These are phyloP conservation scores for Goffeauzyma gilvescens DNA, from an alignment of 768 basidiomycete genomes.

Conservation along the genomic window DNA sequence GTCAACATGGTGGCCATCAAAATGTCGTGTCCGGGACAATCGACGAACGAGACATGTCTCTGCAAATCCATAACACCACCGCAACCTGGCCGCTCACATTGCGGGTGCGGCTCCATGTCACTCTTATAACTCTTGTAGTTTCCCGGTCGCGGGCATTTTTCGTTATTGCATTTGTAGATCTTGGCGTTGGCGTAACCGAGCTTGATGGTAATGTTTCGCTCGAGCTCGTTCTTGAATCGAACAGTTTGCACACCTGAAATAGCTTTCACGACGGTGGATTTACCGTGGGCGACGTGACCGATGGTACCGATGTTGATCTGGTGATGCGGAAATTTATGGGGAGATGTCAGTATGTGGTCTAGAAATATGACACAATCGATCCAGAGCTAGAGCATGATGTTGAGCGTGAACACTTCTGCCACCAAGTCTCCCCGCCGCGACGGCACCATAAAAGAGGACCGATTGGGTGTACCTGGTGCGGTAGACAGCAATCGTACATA, in stretches of 20 bases:
- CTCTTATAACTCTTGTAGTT: slow-evolving; percentile 86
- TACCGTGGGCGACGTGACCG: slow-evolving; percentile 69
- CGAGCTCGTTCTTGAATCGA: slow-evolving; percentile 96
- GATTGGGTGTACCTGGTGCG: too few species aligned
- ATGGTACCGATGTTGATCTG: slow-evolving; percentile 83
- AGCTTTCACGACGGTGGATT: slow-evolving; percentile 59
- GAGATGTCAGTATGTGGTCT: too few species aligned
- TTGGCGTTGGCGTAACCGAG: slow-evolving; percentile 98
- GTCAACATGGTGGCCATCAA: slow-evolving; percentile 99
- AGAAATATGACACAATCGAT: too few species aligned
- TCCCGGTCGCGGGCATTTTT: slow-evolving; percentile 76
- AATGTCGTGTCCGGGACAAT: slow-evolving; percentile 90
- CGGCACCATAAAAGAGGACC: too few species aligned
- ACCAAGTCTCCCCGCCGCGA: too few species aligned
- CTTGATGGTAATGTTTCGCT: slow-evolving; percentile 98
- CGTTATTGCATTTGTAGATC: slow-evolving; percentile 97
- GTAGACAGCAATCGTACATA: too few species aligned
- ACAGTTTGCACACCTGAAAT: slow-evolving; percentile 98
- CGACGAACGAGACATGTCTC: slow-evolving; percentile 93
- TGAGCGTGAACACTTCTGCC: too few species aligned
- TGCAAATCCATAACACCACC: slow-evolving; percentile 73
- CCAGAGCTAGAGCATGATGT: too few species aligned
- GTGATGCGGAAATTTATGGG: background rate
- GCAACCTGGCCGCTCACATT: slow-evolving; percentile 85
- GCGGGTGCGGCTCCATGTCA: slow-evolving; percentile 80